phyloP scores from a whole-genome alignment of 768 basidiomycete species.

The Leucosporidium creatinivorum region DNA sequence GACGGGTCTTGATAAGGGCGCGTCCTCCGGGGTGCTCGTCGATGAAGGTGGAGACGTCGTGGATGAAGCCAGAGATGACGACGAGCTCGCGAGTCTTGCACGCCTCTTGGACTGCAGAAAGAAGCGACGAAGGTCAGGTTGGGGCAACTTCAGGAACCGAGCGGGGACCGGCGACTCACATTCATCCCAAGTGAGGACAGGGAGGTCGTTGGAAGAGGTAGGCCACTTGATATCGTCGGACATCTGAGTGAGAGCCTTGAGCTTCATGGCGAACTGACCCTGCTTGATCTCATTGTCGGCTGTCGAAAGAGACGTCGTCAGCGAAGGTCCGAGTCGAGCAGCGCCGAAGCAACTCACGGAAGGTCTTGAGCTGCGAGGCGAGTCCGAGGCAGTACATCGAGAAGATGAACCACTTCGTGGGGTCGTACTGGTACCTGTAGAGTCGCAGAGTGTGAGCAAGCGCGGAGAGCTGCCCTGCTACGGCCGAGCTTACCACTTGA shows the following conservation, averaged over 20 bases:
- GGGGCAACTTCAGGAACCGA: neutral
- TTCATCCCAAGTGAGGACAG: constrained; percentile 72
- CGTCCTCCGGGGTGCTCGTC: constrained; percentile 75
- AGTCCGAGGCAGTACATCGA: constrained; percentile 56
- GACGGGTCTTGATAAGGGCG: constrained; percentile 51
- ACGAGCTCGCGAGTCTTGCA: constrained; percentile 60
- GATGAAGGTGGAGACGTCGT: constrained; percentile 66
- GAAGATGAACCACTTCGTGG: constrained; percentile 74
- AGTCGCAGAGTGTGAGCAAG: too few species aligned
- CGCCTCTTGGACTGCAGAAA: constrained; percentile 51
- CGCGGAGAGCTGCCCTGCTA: too few species aligned
- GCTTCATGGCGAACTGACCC: constrained; percentile 71
- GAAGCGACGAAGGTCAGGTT: neutral
- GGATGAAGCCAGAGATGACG: constrained; percentile 76
- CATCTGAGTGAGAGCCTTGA: constrained; percentile 60
- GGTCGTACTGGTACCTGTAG: constrained; percentile 56
- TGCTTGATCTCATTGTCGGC: constrained; percentile 73
- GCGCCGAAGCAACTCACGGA: constrained; percentile 44
- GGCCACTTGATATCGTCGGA: constrained; percentile 49
- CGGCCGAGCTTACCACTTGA: too few species aligned
- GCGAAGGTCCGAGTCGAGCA: neutral
- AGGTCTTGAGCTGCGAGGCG: constrained; percentile 72
- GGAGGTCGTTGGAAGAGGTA: constrained; percentile 51
- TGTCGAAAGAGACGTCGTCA: neutral
- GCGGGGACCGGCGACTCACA: constrained; percentile 49